phyloP scores from a whole-genome alignment of 2,329 filamentous ascomycete genomes.

The Penicillium frequentans region DNA sequence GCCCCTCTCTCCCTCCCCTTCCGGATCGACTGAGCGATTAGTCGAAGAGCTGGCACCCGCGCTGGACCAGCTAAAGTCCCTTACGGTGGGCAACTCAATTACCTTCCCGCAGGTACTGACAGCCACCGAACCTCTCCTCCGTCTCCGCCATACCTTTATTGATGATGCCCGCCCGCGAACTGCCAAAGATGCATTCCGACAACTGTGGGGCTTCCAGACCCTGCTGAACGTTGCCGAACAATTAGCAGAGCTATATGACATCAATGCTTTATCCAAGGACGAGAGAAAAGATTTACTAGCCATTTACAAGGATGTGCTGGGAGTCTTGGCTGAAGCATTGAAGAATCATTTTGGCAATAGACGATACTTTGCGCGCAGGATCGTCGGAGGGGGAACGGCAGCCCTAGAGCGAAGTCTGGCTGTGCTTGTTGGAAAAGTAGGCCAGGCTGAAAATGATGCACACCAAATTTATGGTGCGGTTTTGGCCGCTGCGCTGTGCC shows the following conservation, averaged over 20 bases:
- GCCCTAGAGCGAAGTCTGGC: constrained; percentile 68
- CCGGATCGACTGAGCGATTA: constrained; percentile 35
- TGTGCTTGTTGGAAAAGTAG: constrained; percentile 64
- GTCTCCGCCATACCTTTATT: constrained; percentile 65
- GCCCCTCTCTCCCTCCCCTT: constrained; percentile 28
- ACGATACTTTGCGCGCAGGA: constrained; percentile 76
- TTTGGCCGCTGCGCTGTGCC: constrained; percentile 75
- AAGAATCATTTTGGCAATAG: constrained; percentile 80
- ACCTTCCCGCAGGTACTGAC: constrained; percentile 37
- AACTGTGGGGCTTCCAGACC: constrained; percentile 74
- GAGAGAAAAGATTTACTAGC: constrained; percentile 68
- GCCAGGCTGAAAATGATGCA: constrained; percentile 50
- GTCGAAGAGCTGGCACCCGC: constrained; percentile 39
- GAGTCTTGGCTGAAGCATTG: constrained; percentile 72
- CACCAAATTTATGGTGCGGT: constrained; percentile 84
- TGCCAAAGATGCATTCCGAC: constrained; percentile 78
- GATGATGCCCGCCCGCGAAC: constrained; percentile 51
- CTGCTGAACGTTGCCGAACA: constrained; percentile 68
- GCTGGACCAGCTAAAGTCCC: constrained; percentile 37
- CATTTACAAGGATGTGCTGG: constrained; percentile 56
- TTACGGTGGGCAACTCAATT: constrained; percentile 29
- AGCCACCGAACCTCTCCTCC: constrained; percentile 59
- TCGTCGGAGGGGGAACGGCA: constrained; percentile 77
- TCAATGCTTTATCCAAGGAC: constrained; percentile 57
- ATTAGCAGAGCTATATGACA: constrained; percentile 73